Evolutionary conservation across 129 eudicot species (phyloP), one percentile per base, ranked within the genome.

Genomic region (Saposhnikovia divaricata): DNA sequence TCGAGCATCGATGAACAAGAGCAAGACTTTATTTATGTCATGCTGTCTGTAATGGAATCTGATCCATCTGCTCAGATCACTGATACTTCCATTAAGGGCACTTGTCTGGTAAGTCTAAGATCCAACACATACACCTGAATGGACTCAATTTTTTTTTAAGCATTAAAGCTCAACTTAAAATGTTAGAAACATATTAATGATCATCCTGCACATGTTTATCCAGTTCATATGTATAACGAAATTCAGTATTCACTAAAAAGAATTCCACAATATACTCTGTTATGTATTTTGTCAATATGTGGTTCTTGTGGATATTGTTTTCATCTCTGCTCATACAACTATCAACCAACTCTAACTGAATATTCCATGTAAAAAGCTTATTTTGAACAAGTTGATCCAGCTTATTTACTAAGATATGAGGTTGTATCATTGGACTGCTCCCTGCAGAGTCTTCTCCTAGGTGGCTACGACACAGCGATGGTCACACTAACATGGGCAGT

Each of bases 41-140:
- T 72, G 51, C 7, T 72, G 18, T 72, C 76, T 18, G 28, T 40
- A 31, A 40, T 42, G 76, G 34, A 72, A 50, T 50, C 57, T 3
- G 57, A 50, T 50, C 57, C 21, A 50, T 4, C 16, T 50, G 57
- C 57, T 50, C 57, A 15, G 57, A 50, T 50, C 6, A 14, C 57
- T 15, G 81, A 84, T 53, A 80, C 81, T 19, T 18, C 77, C 51
- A 76, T 76, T 27, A 80, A 84, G 61, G 83, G 78, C 53, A 76
- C 55, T 0, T 84, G 81, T 42, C 27, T 55, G 81, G 86, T 84
- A 45, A 27, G 34, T 14, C 8, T 18, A 40, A 2, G 6, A 2
- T 3, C 59, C 46, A 21, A 1, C 7, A 21, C 45, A 6, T 15
- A 4, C 43, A 40, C 43, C 43, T 40, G 43, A 40, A 40, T 40